Conservation (phyloP, 306 rosid genomes). For the Quillaja saponaria region DNA sequence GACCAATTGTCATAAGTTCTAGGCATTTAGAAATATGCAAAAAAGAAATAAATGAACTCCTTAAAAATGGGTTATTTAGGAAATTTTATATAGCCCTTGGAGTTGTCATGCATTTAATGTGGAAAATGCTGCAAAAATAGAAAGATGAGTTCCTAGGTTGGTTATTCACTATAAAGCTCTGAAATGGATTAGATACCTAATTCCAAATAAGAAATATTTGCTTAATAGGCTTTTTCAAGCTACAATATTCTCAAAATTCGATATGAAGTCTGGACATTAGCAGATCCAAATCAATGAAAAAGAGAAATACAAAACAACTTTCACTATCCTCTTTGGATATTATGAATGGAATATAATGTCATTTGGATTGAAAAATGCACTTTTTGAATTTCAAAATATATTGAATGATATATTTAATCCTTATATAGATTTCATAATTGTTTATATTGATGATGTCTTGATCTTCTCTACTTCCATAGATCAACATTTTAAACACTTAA, state of each 20-base stretch:
- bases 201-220: no score
- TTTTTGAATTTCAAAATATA: not conserved
- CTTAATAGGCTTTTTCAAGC: no score
- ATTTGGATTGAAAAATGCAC: not conserved
- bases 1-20: no score
- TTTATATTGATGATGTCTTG: not conserved
- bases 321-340: not conserved
- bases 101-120: no score
- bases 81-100: no score
- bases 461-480: not conserved
- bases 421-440: not conserved
- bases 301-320: not conserved
- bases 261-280: not conserved
- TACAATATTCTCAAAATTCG: not conserved
- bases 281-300: not conserved
- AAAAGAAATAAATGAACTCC: no score
- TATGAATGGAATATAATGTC: not conserved
- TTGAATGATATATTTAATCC: not conserved
- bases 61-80: no score
- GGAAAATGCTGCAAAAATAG: not conserved
- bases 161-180: not conserved
- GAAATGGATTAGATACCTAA: no score
- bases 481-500: not conserved
- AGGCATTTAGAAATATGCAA: no score
- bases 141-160: not conserved